Percentiles rank a stretch among this genome's conserved stretches.
These are phyloP conservation scores for Fusarium nanum DNA, from an alignment of 2,329 filamentous ascomycete genomes.

Conservation along the genomic window DNA sequence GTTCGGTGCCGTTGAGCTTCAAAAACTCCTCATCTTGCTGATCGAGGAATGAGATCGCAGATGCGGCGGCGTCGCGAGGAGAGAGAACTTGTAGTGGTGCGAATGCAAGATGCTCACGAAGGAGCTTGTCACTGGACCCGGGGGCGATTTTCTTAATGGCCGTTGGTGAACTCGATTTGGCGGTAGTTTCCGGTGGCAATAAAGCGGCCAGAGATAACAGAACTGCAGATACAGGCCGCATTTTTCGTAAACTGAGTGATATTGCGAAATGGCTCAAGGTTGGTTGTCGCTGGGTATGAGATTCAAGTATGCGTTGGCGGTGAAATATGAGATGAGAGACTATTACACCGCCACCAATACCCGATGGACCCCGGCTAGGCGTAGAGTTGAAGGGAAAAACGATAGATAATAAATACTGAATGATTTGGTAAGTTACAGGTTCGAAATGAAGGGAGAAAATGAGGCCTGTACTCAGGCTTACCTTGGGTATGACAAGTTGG, in stretches of 20 bases:
- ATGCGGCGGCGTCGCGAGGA: conserved; percentile 48
- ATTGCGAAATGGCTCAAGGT: background rate
- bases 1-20: conserved; percentile 30
- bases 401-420: background rate
- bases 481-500: conserved; percentile 35
- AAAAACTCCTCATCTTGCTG: conserved; percentile 43
- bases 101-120: conserved; percentile 72
- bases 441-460: conserved; percentile 12
- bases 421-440: conserved; percentile 1
- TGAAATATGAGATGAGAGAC: conserved; percentile 12
- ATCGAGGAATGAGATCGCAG: conserved; percentile 47
- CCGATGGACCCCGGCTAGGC: conserved; percentile 10
- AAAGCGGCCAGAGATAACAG: conserved; percentile 61
- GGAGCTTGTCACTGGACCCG: conserved; percentile 79
- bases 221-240: conserved; percentile 55
- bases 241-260: conserved; percentile 41
- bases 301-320: conserved; percentile 14
- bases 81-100: conserved; percentile 45
- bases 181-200: conserved; percentile 53
- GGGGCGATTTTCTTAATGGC: conserved; percentile 78
- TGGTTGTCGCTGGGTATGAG: background rate
- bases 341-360: conserved; percentile 29
- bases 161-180: conserved; percentile 59
- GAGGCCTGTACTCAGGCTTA: conserved; percentile 17
- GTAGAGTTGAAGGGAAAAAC: background rate